phyloP scores from a whole-genome alignment of 805 yeast species.

The Yarrowia yakushimensis region DNA sequence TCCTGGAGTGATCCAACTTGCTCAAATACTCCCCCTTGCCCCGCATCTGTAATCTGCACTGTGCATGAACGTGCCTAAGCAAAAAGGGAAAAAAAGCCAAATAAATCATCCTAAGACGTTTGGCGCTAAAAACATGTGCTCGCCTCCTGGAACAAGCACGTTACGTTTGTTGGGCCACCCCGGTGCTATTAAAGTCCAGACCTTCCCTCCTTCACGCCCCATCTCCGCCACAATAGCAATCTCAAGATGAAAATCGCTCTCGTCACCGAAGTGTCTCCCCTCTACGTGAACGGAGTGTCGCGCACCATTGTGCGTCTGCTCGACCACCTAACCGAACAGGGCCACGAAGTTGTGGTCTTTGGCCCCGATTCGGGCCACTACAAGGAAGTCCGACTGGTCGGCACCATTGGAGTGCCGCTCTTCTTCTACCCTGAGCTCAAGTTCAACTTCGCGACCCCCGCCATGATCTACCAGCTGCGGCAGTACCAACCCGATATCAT shows the following conservation, averaged over 20 bases:
- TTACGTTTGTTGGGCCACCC: constrained; percentile 20
- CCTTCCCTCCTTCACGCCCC: constrained; percentile 4
- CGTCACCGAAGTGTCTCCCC: constrained; percentile 29
- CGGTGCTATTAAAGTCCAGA: constrained; percentile 15
- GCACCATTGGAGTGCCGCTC: constrained; percentile 28
- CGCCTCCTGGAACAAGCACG: constrained; percentile 25
- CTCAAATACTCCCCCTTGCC: background rate
- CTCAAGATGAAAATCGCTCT: constrained; percentile 26
- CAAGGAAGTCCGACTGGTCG: constrained; percentile 25
- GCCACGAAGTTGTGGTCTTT: constrained; percentile 27
- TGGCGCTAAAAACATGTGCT: constrained; percentile 24
- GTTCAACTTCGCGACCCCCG: constrained; percentile 27
- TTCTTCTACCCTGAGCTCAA: constrained; percentile 31
- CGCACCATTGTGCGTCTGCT: constrained; percentile 28
- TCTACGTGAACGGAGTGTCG: constrained; percentile 30
- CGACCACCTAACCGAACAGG: constrained; percentile 26
- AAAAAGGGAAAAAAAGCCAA: background rate
- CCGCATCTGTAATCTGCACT: background rate
- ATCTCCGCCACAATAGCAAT: background rate
- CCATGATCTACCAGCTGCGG: constrained; percentile 21
- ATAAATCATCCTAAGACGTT: constrained; percentile 16
- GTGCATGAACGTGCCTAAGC: constrained; percentile 4
- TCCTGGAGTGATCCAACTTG: no score
- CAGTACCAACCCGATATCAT: constrained; percentile 28
- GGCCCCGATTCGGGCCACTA: constrained; percentile 29